These are phyloP conservation scores for Rhizophora mangle DNA, from an alignment of 345 rosid genomes.

Conservation along the genomic window DNA sequence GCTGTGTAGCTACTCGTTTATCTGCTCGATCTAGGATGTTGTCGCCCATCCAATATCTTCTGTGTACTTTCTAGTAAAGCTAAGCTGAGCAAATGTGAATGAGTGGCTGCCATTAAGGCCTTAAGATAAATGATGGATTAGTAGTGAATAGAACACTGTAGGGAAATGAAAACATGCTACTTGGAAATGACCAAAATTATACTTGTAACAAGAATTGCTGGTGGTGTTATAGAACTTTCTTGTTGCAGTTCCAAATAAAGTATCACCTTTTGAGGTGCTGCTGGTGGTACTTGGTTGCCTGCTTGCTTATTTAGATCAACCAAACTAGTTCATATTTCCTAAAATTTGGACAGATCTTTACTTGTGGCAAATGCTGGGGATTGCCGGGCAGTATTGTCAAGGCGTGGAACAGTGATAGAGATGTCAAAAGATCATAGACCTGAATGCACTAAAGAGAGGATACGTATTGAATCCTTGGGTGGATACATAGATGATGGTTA, in stretches of 20 bases:
- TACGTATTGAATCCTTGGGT: constrained; percentile 65
- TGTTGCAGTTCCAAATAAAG: no score
- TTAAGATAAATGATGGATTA: neutral
- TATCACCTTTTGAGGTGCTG: no score
- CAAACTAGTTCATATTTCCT: no score
- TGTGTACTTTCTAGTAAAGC: neutral
- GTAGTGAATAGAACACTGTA: no score
- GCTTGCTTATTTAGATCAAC: no score
- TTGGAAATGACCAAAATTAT: no score
- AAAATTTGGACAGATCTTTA: constrained; percentile 41
- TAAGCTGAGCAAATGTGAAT: constrained; percentile 1
- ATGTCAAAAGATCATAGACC: constrained; percentile 83
- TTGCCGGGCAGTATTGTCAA: constrained; percentile 79
- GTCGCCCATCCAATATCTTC: neutral
- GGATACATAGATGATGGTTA: constrained; percentile 64
- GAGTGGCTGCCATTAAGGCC: neutral
- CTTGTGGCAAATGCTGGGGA: constrained; percentile 97
- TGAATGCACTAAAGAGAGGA: constrained; percentile 49
- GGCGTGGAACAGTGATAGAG: constrained; percentile 55
- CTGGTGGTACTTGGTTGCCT: no score
- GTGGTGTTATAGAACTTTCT: no score
- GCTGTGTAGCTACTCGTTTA: neutral
- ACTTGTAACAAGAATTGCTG: no score
- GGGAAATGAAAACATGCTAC: no score
- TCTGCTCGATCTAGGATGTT: neutral